Evolutionary conservation across 805 yeast genomes (phyloP).

Genomic region (Cyberlindnera xishuangbannaensis): DNA sequence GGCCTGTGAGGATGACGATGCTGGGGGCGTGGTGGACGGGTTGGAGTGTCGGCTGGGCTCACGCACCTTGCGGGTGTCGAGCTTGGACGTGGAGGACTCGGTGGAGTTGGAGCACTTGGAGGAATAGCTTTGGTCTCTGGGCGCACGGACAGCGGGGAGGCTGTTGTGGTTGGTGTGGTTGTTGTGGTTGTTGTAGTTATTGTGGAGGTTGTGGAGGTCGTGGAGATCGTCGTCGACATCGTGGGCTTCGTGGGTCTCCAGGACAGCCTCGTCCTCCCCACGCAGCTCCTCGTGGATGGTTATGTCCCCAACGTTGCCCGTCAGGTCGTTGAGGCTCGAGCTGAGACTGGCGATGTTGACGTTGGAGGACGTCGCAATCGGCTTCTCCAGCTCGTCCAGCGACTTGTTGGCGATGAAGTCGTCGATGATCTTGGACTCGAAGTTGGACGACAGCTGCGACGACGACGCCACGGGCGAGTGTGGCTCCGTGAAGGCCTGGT

Average conservation of each 20-base stretch:
- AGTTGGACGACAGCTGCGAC: conserved; percentile 11
- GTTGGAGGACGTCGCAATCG: conserved; percentile 26
- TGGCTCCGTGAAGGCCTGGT: conserved; percentile 19
- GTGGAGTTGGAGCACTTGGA: conserved; percentile 9
- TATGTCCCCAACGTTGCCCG: conserved; percentile 22
- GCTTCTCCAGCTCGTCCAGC: conserved; percentile 18
- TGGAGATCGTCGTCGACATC: conserved; percentile 6
- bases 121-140: too few species aligned
- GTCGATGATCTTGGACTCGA: conserved; percentile 1
- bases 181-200: too few species aligned
- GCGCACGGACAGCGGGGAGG: too few species aligned
- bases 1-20: conserved; percentile 13
- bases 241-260: background rate
- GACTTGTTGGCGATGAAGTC: conserved; percentile 7
- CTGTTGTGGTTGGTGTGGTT: too few species aligned
- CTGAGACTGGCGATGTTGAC: conserved; percentile 21
- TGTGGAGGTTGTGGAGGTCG: conserved; percentile 6
- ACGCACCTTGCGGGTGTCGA: conserved; percentile 13
- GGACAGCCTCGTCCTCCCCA: conserved; percentile 2
- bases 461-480: too few species aligned
- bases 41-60: conserved; percentile 12
- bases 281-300: conserved; percentile 22
- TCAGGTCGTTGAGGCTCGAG: conserved; percentile 16
- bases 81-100: conserved; percentile 9
- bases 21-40: conserved; percentile 12